A percentile compares a stretch with the other conserved stretches of the same genome.
phyloP scores from a whole-genome alignment of 2,329 filamentous ascomycete genomes.

The Verticillium dahliae region DNA sequence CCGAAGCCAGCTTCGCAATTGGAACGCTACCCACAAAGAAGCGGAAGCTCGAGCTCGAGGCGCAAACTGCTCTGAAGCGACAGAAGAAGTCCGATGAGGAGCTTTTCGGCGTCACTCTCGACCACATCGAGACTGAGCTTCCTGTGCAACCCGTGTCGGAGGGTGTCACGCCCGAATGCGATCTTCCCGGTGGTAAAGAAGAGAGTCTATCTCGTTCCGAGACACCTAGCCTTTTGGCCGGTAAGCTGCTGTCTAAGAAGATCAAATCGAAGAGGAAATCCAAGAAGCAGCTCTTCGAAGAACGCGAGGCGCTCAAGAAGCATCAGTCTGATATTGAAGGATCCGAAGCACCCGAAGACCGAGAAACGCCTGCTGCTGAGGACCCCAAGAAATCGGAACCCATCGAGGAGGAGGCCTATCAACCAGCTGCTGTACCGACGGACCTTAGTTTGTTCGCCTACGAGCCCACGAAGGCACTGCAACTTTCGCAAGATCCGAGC shows the following conservation, averaged over 20 bases:
- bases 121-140: slow-evolving; percentile 43
- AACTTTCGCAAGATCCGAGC: slow-evolving; percentile 35
- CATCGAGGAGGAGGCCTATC: slow-evolving; percentile 13
- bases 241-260: slow-evolving; percentile 51
- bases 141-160: slow-evolving; percentile 40
- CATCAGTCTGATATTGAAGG: slow-evolving; percentile 25
- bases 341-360: slow-evolving; percentile 23
- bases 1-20: slow-evolving; percentile 64
- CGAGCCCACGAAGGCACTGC: slow-evolving; percentile 37
- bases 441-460: slow-evolving; percentile 44
- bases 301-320: slow-evolving; percentile 54
- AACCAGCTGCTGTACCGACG: slow-evolving; percentile 5
- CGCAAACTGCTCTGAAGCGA: slow-evolving; percentile 67
- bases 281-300: slow-evolving; percentile 70
- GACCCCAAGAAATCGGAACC: slow-evolving; percentile 16
- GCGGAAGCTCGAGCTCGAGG: slow-evolving; percentile 65
- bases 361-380: slow-evolving; percentile 44
- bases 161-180: slow-evolving; percentile 42
- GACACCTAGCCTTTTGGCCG: slow-evolving; percentile 32
- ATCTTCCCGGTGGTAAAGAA: slow-evolving; percentile 39
- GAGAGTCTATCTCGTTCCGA: slow-evolving; percentile 37
- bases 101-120: slow-evolving; percentile 60
- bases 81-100: slow-evolving; percentile 77
- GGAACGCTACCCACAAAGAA: slow-evolving; percentile 53
- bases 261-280: slow-evolving; percentile 65